Base-by-base conservation (phyloP, 371 early-diverging fungal genomes). In the Basidiobolus meristosporus region DNA sequence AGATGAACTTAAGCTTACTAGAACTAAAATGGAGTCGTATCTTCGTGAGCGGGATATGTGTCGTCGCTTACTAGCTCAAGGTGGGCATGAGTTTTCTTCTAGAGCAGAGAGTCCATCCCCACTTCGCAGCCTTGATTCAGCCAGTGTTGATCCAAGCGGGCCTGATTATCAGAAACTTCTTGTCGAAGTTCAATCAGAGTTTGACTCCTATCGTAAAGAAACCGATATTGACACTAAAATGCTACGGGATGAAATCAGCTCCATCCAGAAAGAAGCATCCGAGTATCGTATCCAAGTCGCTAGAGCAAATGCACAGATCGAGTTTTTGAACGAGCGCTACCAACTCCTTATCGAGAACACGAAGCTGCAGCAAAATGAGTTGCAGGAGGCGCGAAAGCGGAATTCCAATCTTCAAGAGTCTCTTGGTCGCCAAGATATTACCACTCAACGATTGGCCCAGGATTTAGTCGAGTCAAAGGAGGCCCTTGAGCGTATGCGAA, bases 171-270 rank as follows among this genome's bases (percentile, higher is more conserved):
- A 45, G 16, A 41, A 34, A 11, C 40, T 54, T 12, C 38, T 54
- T 20, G 34, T 44, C 1, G 59, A 56, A 29, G 48, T 59, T 18
- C 63, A 69, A 51, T 48, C 50, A 39, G 62, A 69, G 15, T 73
- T 64, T 44, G 70, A 74, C 23, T 50, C 53, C 2, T 74, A 65
- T 52, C 59, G 65, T 36, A 56, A 41, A 29, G 72, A 73, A 48
- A 49, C 65, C 5, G 57, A 56, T 12, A 45, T 45, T 14, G 70
- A 73, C 37, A 60, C 49, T 23, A 48, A 56, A 22, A 52, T 48
- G 42, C 52, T 76, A 18, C 64, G 66, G 44, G 53, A 45, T 17
- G 60, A 70, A 19, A 42, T 58, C 12, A 43, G 48, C 21, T 46
- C 46, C 31, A 43, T 55, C 15, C 67, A 65, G 39, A 7, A 42